These are phyloP conservation scores for Aspergillus clavatus DNA, from an alignment of 2,329 filamentous ascomycete species.

Conservation along the genomic window DNA sequence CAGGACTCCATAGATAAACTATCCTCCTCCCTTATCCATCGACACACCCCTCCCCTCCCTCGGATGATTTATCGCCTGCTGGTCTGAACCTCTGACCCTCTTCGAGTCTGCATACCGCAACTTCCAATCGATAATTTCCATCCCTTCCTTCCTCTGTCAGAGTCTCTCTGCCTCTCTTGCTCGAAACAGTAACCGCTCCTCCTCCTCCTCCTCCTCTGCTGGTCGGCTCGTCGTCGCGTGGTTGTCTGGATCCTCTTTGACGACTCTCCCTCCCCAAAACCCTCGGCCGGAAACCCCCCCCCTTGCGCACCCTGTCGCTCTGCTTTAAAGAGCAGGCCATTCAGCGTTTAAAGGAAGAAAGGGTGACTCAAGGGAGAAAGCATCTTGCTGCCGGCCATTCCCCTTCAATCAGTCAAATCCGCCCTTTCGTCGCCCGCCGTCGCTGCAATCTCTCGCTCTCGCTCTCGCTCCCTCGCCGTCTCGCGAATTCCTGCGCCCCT, in stretches of 20 bases:
- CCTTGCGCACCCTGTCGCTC: constrained; percentile 18
- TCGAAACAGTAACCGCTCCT: no score
- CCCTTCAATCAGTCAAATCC: constrained; percentile 15
- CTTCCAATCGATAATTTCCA: constrained; percentile 14
- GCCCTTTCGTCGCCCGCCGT: constrained; percentile 5
- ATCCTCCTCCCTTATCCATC: no score
- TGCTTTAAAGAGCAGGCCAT: constrained; percentile 8
- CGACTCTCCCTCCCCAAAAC: constrained; percentile 4
- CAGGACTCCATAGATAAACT: no score
- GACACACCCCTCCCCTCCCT: constrained; percentile 12
- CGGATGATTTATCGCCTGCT: constrained; percentile 19
- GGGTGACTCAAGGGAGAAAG: constrained; percentile 22
- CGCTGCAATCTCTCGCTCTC: constrained; percentile 12
- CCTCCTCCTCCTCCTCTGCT: no score
- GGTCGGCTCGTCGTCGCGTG: constrained; percentile 20
- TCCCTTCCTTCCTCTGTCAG: constrained; percentile 13
- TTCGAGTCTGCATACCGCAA: constrained; percentile 24
- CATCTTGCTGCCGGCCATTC: constrained; percentile 15
- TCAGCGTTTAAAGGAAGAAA: constrained; percentile 20
- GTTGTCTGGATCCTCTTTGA: constrained; percentile 17
- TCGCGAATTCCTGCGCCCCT: constrained; percentile 10
- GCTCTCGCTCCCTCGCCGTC: constrained; percentile 5
- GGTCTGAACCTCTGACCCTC: no score
- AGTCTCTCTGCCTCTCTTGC: no score
- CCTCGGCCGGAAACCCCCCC: constrained; percentile 17